phyloP scores from a whole-genome alignment of 192 early-diverging fungal genomes.

The Linderina pennispora region DNA sequence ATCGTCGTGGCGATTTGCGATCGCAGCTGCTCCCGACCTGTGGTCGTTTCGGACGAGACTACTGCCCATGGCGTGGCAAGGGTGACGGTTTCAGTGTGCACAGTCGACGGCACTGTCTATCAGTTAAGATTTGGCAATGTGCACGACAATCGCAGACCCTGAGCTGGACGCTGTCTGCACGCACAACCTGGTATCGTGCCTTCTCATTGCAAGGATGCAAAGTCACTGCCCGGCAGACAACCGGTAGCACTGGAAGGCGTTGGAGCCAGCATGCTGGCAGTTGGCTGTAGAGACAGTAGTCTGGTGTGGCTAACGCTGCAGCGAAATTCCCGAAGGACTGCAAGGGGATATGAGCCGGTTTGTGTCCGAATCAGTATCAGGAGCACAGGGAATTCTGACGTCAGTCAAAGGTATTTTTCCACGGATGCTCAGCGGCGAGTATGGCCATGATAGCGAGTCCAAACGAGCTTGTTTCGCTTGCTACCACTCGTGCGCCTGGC shows the following conservation, averaged over 20 bases:
- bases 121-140: slow-evolving; percentile 28
- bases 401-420: slow-evolving; percentile 34
- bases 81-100: slow-evolving; percentile 23
- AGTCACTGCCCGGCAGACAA: neutral
- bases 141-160: no score
- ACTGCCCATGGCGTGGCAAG: slow-evolving; percentile 3
- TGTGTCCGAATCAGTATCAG: slow-evolving; percentile 20
- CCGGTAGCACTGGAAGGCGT: slow-evolving; percentile 23
- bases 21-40: slow-evolving; percentile 13
- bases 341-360: slow-evolving; percentile 16
- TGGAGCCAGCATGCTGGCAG: slow-evolving; percentile 1
- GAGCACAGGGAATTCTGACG: slow-evolving; percentile 21
- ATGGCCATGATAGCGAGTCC: slow-evolving; percentile 4
- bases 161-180: no score
- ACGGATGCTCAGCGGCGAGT: slow-evolving; percentile 20
- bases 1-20: slow-evolving; percentile 38
- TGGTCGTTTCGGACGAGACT: slow-evolving; percentile 18
- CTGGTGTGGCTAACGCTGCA: slow-evolving; percentile 38
- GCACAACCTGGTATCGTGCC: slow-evolving; percentile 37
- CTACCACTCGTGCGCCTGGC: slow-evolving; percentile 23
- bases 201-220: no score
- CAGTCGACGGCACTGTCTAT: slow-evolving; percentile 24
- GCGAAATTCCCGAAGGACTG: slow-evolving; percentile 1
- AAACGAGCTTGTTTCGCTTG: slow-evolving; percentile 14
- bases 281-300: slow-evolving; percentile 25